Evolutionary conservation across 352 stramenopile species (phyloP), one percentile per base, ranked within the genome.

Genomic region (Phytophthora vignae): DNA sequence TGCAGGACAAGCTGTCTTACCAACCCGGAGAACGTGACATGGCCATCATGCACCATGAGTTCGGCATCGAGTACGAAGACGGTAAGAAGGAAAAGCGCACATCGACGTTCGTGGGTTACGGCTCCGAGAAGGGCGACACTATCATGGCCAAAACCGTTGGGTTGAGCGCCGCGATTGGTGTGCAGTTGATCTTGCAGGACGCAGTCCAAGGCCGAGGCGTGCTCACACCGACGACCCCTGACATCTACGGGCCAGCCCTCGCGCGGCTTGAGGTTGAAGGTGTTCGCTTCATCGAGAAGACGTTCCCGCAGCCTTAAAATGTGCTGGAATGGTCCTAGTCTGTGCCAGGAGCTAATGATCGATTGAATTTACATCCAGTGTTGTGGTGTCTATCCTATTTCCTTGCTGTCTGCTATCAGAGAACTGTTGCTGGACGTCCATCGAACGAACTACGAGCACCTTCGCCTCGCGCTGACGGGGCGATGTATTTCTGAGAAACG

Each of bases 121-220:
- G 96, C 11, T 90, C 89, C 6, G 87, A 95, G 29, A 78, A 93
- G 7, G 87, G 93, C 7, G 95, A 98, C 78, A 98, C 94, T 2
- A 92, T 98, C 36, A 99, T 99, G 97, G 92, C 93, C 17, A 98
- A 98, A 78, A 99, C 96, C 10, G 97, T 99, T 27, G 97, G 97
- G 7, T 90, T 98, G 52, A 98, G 94, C 52, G 91, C 95, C 49
- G 97, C 96, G 7, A 96, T 98, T 60, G 94, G 94, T 21, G 90
- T 97, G 14, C 92, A 98, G 63, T 84, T 99, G 66, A 97, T 99
- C 57, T 83, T 99, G 14, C 84, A 98, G 40, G 91, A 97, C 42
- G 87, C 87, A 12, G 84, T 98, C 1, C 76, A 90, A 22, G 77
- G 79, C 14, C 84, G 86, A 46, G 95, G 95, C 46, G 87, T 98